These are phyloP conservation scores for Fomitopsis palustris DNA, from an alignment of 1,284 basidiomycete species.

Conservation along the genomic window DNA sequence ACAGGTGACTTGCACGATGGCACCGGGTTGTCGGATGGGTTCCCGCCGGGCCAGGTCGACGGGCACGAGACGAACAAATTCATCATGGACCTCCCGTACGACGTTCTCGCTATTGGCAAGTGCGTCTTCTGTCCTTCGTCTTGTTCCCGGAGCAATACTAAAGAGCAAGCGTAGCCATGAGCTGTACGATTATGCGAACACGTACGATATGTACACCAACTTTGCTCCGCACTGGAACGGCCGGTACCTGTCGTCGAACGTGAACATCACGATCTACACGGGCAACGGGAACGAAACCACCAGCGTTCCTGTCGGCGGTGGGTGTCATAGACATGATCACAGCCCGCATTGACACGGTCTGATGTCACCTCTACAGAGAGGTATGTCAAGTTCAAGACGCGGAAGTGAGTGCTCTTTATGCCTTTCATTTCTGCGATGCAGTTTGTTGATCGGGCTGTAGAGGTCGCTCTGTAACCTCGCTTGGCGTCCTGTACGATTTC, in stretches of 20 bases:
- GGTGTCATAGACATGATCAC: constrained; percentile 14
- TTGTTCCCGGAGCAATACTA: background rate
- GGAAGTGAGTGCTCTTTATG: constrained; percentile 45
- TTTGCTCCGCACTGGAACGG: constrained; percentile 72
- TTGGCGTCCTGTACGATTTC: constrained; percentile 81
- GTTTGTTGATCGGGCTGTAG: constrained; percentile 29
- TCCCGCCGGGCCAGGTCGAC: constrained; percentile 65
- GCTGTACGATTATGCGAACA: constrained; percentile 75
- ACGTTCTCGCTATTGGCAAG: constrained; percentile 86
- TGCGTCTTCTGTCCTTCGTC: constrained; percentile 27
- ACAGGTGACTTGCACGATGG: constrained; percentile 83
- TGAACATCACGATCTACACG: constrained; percentile 72
- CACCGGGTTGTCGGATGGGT: constrained; percentile 74
- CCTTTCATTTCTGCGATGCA: background rate
- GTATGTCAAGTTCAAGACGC: constrained; percentile 73
- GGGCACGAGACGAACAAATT: constrained; percentile 74
- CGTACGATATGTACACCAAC: constrained; percentile 78
- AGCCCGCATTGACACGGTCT: background rate
- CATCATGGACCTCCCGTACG: constrained; percentile 75
- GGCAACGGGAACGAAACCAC: constrained; percentile 40
- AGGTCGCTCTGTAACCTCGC: constrained; percentile 70
- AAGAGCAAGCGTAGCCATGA: constrained; percentile 56
- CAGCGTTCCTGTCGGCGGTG: constrained; percentile 63
- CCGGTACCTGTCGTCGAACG: constrained; percentile 81
- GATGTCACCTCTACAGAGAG: constrained; percentile 39